These are phyloP conservation scores for Backusella luteola DNA, from an alignment of 192 early-diverging fungal species.

Conservation along the genomic window DNA sequence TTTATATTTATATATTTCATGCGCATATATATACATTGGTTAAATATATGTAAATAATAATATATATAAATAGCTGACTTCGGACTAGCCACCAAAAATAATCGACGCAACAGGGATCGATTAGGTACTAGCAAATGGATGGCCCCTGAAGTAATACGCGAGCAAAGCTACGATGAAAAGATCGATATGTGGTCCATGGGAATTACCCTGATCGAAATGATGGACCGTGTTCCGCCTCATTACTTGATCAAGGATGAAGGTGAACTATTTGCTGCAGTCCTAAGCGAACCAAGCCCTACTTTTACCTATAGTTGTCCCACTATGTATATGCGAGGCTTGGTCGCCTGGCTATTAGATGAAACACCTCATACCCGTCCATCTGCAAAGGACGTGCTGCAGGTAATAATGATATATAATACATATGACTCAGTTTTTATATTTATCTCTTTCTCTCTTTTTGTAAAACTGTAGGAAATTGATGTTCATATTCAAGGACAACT, in stretches of 20 bases:
- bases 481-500: conserved; percentile 33
- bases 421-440: not conserved
- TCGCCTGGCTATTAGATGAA: conserved; percentile 39
- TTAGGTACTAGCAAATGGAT: conserved; percentile 45
- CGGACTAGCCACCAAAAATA: conserved; percentile 33
- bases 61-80: conserved; percentile 30
- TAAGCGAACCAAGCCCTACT: conserved; percentile 33
- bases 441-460: not conserved
- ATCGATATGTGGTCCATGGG: conserved; percentile 52
- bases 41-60: not conserved
- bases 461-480: conserved; percentile 30
- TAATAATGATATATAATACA: conserved; percentile 8
- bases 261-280: conserved; percentile 31
- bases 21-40: not conserved
- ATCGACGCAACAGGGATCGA: conserved; percentile 31
- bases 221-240: conserved; percentile 46
- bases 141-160: conserved; percentile 50
- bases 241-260: conserved; percentile 36
- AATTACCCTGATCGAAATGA: conserved; percentile 48
- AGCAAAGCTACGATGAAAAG: conserved; percentile 43
- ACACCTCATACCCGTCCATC: conserved; percentile 25
- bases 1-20: not conserved
- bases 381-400: conserved; percentile 33
- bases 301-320: conserved; percentile 36
- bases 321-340: conserved; percentile 37